Base-by-base conservation (phyloP, 2,329 filamentous ascomycete species). In the Talaromyces sp. region DNA sequence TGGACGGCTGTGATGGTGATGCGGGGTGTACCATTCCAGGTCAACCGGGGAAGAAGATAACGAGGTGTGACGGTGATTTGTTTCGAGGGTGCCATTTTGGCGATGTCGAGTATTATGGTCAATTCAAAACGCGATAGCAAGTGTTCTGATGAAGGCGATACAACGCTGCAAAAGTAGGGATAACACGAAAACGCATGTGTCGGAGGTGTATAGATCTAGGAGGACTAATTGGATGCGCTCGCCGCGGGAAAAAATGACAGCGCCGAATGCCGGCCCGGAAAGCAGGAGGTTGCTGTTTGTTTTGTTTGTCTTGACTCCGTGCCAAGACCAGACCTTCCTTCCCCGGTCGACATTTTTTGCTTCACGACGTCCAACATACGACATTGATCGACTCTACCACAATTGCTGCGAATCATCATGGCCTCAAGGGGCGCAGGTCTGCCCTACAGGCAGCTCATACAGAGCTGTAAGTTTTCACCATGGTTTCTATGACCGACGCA, bases 1-100 rank as follows among this genome's bases (percentile, higher is more conserved):
- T 72, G 69, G 33, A 72, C 66, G 48, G 72, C 66, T 60, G 70
- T 66, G 61, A 74, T 57, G 35, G 70, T 68, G n/a, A 73, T 69
- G 23, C 72, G 68, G 35, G 74, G 73, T 48, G 73, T 70, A 54
- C 73, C 71, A 64, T 75, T 77, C 76, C 76, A 78, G 18, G 73
- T 77, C 65, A 79, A 68, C 54, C 77, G 76, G 62, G 77, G 75
- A 48, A 78, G 71, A 35, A 80, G 69, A 61, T 74, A 76, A 50
- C 77, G 77, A 50, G 78, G 77, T n/a, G 79, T 70, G 64, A 79
- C 77, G 25, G 71, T 71, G 66, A 80, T 72, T 8, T 74, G 70
- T 66, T 78, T 79, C 61, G 74, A 72, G 56, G 74, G 72, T 46
- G 76, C 73, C 79, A 80, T 81, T n/a, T 42, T 55, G 37, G 46